A percentile compares a stretch with the other conserved stretches of the same genome.
These are phyloP conservation scores for Penicillium sp. DNA, from an alignment of 2,329 filamentous ascomycete species.

Conservation along the genomic window DNA sequence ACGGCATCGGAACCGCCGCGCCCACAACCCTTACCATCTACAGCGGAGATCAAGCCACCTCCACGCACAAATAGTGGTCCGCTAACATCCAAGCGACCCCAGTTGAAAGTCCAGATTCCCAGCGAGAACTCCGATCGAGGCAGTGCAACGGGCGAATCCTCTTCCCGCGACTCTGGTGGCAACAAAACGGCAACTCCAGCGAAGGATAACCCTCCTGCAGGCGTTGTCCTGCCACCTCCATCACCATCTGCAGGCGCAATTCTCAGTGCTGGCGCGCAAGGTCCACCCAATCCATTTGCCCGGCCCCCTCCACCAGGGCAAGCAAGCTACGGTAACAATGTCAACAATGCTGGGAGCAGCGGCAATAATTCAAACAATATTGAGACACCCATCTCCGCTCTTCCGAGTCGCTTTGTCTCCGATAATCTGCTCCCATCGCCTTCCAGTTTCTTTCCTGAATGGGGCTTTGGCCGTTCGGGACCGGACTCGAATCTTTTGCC, in stretches of 20 bases:
- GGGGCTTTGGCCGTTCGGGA: slow-evolving; percentile 68
- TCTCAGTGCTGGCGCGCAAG: slow-evolving; percentile 85
- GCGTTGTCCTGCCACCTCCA: slow-evolving; percentile 85
- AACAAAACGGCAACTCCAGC: slow-evolving; percentile 62
- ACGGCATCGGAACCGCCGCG: slow-evolving; percentile 49
- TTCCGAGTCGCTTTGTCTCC: slow-evolving; percentile 88
- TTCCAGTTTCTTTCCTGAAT: slow-evolving; percentile 89
- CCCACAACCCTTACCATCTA: slow-evolving; percentile 60
- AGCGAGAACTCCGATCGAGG: slow-evolving; percentile 79
- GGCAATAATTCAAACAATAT: slow-evolving; percentile 37
- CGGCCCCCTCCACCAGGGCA: slow-evolving; percentile 72
- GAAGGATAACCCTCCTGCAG: slow-evolving; percentile 61
- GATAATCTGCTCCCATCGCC: slow-evolving; percentile 87
- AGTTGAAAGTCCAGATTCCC: slow-evolving; percentile 91
- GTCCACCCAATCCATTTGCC: slow-evolving; percentile 94
- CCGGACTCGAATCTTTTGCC: slow-evolving; percentile 82
- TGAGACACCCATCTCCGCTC: slow-evolving; percentile 86
- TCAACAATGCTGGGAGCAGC: slow-evolving; percentile 12
- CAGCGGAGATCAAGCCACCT: slow-evolving; percentile 71
- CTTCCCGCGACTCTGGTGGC: slow-evolving; percentile 62
- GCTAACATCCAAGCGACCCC: slow-evolving; percentile 69
- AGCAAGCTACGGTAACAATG: slow-evolving; percentile 42
- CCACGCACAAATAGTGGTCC: slow-evolving; percentile 77
- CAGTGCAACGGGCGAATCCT: slow-evolving; percentile 72
- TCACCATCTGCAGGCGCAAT: slow-evolving; percentile 86